Evolutionary conservation across 2,329 filamentous ascomycete genomes (phyloP).

Genomic region (Harringtonia aguacate): DNA sequence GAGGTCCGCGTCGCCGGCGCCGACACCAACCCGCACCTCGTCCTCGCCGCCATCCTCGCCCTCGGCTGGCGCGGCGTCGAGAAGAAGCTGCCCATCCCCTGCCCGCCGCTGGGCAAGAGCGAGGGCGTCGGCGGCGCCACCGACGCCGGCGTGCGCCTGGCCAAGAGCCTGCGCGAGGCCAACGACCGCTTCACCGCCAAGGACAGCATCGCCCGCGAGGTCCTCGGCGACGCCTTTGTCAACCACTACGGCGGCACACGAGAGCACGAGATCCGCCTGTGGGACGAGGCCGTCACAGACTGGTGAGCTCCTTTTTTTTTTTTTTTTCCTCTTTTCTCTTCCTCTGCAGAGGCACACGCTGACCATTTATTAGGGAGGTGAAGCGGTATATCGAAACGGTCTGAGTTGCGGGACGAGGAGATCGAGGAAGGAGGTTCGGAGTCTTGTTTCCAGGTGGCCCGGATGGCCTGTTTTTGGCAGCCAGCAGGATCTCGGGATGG

Average conservation of each 20-base stretch:
- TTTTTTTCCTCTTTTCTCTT: background rate
- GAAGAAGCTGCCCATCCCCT: slow-evolving; percentile 75
- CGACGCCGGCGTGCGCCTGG: slow-evolving; percentile 67
- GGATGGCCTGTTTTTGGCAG: too few relatives aligned
- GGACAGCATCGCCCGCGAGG: slow-evolving; percentile 81
- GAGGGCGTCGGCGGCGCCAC: slow-evolving; percentile 64
- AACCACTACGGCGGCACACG: slow-evolving; percentile 90
- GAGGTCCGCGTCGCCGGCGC: slow-evolving; percentile 92
- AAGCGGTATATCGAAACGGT: slow-evolving; percentile 72
- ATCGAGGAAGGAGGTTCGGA: too few relatives aligned
- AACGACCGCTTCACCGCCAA: slow-evolving; percentile 65
- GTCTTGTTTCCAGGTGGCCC: too few relatives aligned
- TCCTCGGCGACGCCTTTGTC: slow-evolving; percentile 91
- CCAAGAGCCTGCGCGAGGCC: slow-evolving; percentile 78
- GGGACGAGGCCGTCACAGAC: slow-evolving; percentile 94
- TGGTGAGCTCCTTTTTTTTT: slow-evolving; percentile 51
- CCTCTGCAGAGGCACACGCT: too few relatives aligned
- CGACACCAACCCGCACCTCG: slow-evolving; percentile 81
- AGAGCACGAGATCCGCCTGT: slow-evolving; percentile 80
- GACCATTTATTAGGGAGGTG: slow-evolving; percentile 51
- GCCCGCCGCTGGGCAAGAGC: slow-evolving; percentile 75
- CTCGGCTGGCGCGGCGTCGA: slow-evolving; percentile 87
- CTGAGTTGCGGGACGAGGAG: too few relatives aligned
- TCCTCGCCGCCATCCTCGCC: slow-evolving; percentile 76
- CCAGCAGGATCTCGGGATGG: too few relatives aligned